Evolutionary conservation across 2,329 filamentous ascomycete species (phyloP).

Genomic region (Penicillium sclerotigenum): DNA sequence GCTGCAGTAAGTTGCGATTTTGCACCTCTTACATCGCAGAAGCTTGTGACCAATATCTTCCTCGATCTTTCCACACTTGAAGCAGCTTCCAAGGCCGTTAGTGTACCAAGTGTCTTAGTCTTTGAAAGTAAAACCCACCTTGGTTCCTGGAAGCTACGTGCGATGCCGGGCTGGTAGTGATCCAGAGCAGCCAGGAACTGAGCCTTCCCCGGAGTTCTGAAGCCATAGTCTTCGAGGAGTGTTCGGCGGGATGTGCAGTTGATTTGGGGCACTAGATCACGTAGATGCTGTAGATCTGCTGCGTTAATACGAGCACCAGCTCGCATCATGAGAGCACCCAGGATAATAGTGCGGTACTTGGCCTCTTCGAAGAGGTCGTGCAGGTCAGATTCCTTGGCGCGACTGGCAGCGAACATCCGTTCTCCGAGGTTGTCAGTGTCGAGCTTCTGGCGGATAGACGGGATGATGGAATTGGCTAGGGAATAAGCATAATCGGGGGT

Average conservation of each 20-base stretch:
- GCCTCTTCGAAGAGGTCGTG: neutral
- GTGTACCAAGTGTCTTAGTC: no score
- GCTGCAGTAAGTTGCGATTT: neutral
- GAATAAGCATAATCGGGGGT: neutral
- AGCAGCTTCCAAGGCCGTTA: neutral
- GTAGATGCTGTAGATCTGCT: neutral
- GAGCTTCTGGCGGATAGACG: neutral
- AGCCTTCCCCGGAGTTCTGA: conserved; percentile 1
- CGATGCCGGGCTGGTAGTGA: neutral
- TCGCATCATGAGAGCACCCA: conserved; percentile 4
- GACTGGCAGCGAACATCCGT: neutral
- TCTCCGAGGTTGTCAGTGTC: neutral
- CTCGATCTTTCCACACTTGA: conserved; percentile 2
- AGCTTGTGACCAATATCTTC: neutral
- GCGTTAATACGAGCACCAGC: neutral
- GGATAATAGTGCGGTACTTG: conserved; percentile 3
- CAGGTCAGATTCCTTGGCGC: neutral
- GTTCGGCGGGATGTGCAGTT: neutral
- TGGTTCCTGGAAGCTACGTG: neutral
- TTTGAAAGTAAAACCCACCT: neutral
- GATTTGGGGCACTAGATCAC: neutral
- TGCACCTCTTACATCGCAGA: neutral
- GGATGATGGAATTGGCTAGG: neutral
- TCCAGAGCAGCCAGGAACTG: conserved; percentile 8
- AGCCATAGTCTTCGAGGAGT: neutral